Evolutionary conservation across 768 basidiomycete species (phyloP), one percentile per base, ranked within the genome.

Genomic region (Lyophyllum decastes): DNA sequence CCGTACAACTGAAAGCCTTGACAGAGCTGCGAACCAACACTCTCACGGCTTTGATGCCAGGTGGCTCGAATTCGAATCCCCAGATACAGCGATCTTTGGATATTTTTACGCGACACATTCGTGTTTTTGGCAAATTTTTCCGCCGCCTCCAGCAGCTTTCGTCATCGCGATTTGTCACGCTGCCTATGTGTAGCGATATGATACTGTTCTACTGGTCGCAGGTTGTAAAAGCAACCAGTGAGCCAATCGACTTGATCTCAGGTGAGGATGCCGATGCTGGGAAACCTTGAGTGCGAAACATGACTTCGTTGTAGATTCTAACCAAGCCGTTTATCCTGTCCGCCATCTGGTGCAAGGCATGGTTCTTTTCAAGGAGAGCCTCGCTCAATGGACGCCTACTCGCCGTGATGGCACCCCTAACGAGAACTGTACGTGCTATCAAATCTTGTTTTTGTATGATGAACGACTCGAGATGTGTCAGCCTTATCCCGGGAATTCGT

Each of bases 151-250:
- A 92, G 60, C 85, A 89, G 64, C 77, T 88, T 19, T 77, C 81
- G 10, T 63, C 75, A 19, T 56, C 75, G 40, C 83, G 83, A 19
- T 94, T 94, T 66, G 80, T 87, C 6, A 69, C 73, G 40, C 72
- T 93, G 22, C 86, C 89, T 2, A 70, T 74, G 44, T 90, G 86
- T 63, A 81, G 79, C 27, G 84, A 88, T 53, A 68, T 92, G 24
- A 82, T 94, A 49, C 74, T 91, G 26, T 93, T 85, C 64, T 93
- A 92, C 66, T 94, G 92, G 92, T 82, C 80, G 27, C 85, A 90
- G 66, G 85, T 94, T 21, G 84, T 87, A 9, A 81, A 86, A 57
- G 88, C 92, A n/a, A 84, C 88, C 16, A 70, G 77, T 52, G 78
- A 78, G 38, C 75, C 84, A 5, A 65, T 76, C 12, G 80, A 81